phyloP scores from a whole-genome alignment of 2,329 filamentous ascomycete species.

The Ophiostoma angusticollis region DNA sequence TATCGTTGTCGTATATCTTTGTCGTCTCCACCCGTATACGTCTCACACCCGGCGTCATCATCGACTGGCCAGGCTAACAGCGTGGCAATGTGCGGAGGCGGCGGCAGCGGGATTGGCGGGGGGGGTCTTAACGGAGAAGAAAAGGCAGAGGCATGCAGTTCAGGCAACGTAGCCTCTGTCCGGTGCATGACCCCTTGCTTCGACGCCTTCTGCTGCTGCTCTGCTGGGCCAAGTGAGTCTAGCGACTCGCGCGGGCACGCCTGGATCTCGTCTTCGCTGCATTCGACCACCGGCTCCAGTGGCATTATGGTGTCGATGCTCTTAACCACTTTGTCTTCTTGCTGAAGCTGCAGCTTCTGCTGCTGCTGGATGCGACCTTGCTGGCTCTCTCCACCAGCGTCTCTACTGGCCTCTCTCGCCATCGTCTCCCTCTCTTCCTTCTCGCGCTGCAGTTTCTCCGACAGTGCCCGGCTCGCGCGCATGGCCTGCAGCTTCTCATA shows the following conservation, averaged over 20 bases:
- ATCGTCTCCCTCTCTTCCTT: conserved; percentile 2
- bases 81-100: conserved; percentile 7
- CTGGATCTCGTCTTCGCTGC: neutral
- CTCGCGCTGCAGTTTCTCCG: conserved; percentile 13
- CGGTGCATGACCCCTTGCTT: conserved; percentile 15
- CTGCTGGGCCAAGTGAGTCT: neutral
- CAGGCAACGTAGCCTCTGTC: no score
- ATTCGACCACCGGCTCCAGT: neutral
- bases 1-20: neutral
- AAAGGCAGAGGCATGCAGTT: no score
- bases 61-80: conserved; percentile 12
- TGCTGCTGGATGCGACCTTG: no score
- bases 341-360: no score
- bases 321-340: neutral
- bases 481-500: conserved; percentile 37
- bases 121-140: neutral
- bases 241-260: conserved; percentile 5
- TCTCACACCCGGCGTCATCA: conserved; percentile 1
- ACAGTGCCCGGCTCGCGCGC: conserved; percentile 26
- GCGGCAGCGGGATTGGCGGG: conserved; percentile 2
- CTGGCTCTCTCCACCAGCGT: conserved; percentile 1
- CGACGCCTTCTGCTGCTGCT: neutral
- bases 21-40: no score
- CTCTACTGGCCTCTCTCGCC: conserved; percentile 13
- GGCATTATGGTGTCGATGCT: neutral